Base-by-base conservation (phyloP, 2,329 filamentous ascomycete species). In the Dactylonectria estremocensis region DNA sequence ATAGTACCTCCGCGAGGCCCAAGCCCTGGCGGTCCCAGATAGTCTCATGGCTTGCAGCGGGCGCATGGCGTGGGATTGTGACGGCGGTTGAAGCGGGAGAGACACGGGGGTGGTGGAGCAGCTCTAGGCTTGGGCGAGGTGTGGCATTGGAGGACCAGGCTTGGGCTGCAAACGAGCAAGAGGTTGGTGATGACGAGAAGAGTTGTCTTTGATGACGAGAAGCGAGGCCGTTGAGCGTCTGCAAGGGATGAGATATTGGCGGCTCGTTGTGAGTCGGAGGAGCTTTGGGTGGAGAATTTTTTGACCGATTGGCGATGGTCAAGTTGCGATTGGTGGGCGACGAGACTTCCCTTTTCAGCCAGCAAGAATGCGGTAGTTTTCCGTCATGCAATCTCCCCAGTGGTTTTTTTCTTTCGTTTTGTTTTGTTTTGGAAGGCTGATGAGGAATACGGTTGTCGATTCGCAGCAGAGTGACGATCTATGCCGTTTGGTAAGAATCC, bases 1-100 rank as follows among this genome's bases (percentile, higher is more conserved):
- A 69, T 82, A 81, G 22, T 49, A 40, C 58, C 80, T 77, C 40
- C 28, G 37, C 20, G 58, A 46, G 46, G 43, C 35, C 60, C 58
- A 64, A 54, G 46, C 11, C 11, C 59, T 62, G 50, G 24, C 67
- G 24, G 65, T 48, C 28, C 16, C 65, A n/a, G 71, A 49, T 35
- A 69, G 40, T 40, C 56, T 70, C 18, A 59, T 53, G 45, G 68
- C 53, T 48, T 70, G 70, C 40, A 76, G 63, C 18, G 66, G 70
- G 60, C 72, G 74, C 74, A 76, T 76, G 49, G 55, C 61, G 62
- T 52, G 31, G 22, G 49, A 40, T 58, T 22, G 61, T 48, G 49
- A 48, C 46, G 56, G 56, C 16, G 37, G 37, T 43, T 55, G 46
- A 22, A 37, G 22, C 20, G 5, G 50, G 31, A 14, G 16, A 11